Conservation (phyloP, 441 rosid genomes). For the Aquilaria agallochum region DNA sequence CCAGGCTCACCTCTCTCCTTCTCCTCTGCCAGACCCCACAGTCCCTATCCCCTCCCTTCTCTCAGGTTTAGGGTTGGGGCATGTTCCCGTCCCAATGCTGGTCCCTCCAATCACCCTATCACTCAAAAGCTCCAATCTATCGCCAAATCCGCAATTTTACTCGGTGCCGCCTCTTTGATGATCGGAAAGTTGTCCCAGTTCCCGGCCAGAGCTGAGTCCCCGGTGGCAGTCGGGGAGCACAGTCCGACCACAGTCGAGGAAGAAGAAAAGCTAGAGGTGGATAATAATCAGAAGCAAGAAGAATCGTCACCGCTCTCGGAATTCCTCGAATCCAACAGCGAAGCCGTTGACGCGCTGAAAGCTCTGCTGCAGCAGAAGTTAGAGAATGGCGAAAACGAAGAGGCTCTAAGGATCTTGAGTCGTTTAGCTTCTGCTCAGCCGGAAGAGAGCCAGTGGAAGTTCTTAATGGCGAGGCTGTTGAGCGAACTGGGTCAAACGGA, state of each 20-base stretch:
- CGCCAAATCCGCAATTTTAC: constrained; percentile 43
- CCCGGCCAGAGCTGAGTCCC: constrained; percentile 52
- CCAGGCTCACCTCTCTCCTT: constrained; percentile 12
- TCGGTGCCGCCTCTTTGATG: constrained; percentile 43
- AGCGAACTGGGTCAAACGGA: constrained; percentile 54
- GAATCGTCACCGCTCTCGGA: constrained; percentile 35
- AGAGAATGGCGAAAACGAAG: constrained; percentile 68
- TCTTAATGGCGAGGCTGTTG: constrained; percentile 59
- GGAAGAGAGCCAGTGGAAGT: constrained; percentile 66
- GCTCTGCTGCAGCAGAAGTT: constrained; percentile 69
- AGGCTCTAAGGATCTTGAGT: constrained; percentile 50
- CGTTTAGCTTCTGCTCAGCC: constrained; percentile 57
- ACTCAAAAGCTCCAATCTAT: constrained; percentile 34
- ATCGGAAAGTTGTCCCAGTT: constrained; percentile 35
- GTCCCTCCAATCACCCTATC: constrained; percentile 2
- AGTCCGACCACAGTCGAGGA: constrained; percentile 12
- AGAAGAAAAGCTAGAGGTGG: constrained; percentile 15
- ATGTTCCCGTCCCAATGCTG: constrained; percentile 18
- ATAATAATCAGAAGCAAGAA: constrained; percentile 9
- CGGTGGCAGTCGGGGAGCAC: constrained; percentile 32
- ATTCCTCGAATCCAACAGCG: constrained; percentile 47
- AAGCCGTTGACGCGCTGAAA: constrained; percentile 54
- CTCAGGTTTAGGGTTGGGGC: constrained; percentile 23
- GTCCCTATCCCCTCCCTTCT: constrained; percentile 8
- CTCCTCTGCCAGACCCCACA: constrained; percentile 13